Evolutionary conservation across 2,329 filamentous ascomycete species (phyloP), one percentile per base, ranked within the genome.

Genomic region (Monosporascus sp.): DNA sequence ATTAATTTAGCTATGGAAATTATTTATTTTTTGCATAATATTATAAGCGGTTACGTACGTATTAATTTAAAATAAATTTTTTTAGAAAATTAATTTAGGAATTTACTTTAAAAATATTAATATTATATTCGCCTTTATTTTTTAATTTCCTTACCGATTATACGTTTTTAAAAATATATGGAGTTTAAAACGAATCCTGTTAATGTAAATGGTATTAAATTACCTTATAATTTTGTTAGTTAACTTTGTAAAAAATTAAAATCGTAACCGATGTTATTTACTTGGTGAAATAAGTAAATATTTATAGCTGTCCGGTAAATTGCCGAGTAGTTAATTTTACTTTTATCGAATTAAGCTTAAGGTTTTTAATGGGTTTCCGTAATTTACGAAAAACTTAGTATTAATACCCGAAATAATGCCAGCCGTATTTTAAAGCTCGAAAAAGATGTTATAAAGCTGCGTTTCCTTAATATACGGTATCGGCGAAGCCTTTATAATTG

Each of bases 321-420:
- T 55, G n/a, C 60, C 60, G 16, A 62, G 59, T 24, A 57, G 54
- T 57, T 55, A 64, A 9, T 56, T 11, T 52, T 52, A 57, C 14
- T 8, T 19, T 43, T 58, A 22, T 38, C 40, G 50, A 20, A 61
- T 37, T 9, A 2, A 11, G 22, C 26, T 26, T 37, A 62, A 43
- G 5, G 54, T 59, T 37, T 60, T 46, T 14, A 71, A 57, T 43
- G 68, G 70, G 56, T 73, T 69, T 17, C 50, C 49, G 52, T 74
- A 69, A 52, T 73, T 68, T 41, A 73, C 69, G 52, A 67, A 72
- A 54, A 74, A 73, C 22, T 53, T 51, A 43, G 70, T 68, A 60
- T 72, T 56, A 51, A 69, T 69, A 50, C 58, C 59, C 31, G 63
- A 71, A 22, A 73, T 64, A 54, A 67, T 57, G 41, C 65, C 65